phyloP scores from a whole-genome alignment of 345 rosid species.

The Cardamine occulta region DNA sequence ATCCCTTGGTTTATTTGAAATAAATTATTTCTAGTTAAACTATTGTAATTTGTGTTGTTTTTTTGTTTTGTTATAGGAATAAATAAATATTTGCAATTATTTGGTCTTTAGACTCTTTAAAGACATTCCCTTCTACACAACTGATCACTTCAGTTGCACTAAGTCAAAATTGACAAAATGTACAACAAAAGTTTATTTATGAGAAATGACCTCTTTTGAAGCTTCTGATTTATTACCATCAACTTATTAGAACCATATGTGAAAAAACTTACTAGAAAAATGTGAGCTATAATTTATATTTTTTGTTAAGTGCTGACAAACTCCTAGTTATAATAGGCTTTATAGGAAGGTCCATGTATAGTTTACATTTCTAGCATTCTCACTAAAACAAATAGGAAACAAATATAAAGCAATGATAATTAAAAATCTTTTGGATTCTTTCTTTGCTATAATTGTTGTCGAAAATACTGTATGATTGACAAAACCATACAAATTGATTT shows the following conservation, averaged over 20 bases:
- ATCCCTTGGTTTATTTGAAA: neutral
- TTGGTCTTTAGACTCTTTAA: neutral
- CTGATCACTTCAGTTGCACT: neutral
- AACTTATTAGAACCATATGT: neutral
- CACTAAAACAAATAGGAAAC: neutral
- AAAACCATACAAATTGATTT: conserved; percentile 10
- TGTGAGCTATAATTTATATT: too few relatives aligned
- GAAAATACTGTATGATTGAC: neutral
- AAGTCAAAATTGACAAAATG: neutral
- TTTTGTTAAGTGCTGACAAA: neutral
- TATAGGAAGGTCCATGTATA: neutral
- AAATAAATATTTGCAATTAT: neutral
- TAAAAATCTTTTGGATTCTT: neutral
- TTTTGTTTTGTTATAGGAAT: neutral
- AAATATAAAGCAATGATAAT: neutral
- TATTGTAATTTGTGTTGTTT: neutral
- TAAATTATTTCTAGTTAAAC: neutral
- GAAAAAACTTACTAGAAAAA: neutral
- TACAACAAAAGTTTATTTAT: too few relatives aligned
- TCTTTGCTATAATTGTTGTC: neutral
- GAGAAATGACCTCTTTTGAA: neutral
- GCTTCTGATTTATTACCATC: neutral
- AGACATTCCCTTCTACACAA: neutral
- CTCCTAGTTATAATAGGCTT: neutral
- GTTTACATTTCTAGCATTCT: neutral